Conservation (phyloP, 306 rosid genomes). For the Morella rubra region DNA sequence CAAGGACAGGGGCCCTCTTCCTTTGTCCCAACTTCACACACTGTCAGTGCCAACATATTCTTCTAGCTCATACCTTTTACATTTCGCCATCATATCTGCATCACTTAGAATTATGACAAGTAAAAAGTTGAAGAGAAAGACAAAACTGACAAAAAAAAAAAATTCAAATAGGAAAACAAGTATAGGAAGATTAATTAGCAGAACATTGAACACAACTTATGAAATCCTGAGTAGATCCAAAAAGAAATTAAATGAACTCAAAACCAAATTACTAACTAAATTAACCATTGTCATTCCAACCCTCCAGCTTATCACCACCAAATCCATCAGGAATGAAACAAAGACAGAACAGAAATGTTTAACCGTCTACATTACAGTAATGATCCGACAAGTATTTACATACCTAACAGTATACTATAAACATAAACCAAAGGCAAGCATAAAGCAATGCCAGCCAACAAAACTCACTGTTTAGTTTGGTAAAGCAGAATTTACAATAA, state of each 20-base stretch:
- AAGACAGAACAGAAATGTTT: background rate
- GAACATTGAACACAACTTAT: background rate
- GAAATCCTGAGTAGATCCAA: background rate
- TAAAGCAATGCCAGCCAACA: background rate
- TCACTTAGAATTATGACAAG: background rate
- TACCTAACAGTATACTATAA: background rate
- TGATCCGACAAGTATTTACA: too few species aligned
- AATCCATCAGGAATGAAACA: background rate
- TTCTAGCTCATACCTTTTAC: slow-evolving; percentile 93
- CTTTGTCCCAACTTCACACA: slow-evolving; percentile 34
- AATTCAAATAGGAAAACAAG: background rate
- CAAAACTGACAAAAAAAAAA: background rate
- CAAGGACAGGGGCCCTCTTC: slow-evolving; percentile 83
- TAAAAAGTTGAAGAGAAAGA: background rate
- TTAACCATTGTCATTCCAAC: too few species aligned
- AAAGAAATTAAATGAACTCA: background rate
- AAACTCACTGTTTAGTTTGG: background rate
- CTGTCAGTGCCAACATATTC: slow-evolving; percentile 31
- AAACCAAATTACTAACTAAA: background rate
- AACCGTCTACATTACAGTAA: background rate
- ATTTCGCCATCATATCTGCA: slow-evolving; percentile 68
- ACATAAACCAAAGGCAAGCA: background rate
- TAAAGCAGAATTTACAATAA: background rate
- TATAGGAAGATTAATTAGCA: background rate
- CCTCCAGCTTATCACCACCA: background rate